A percentile compares a stretch with the other conserved stretches of the same genome.
These are phyloP conservation scores for Jatropha curcas DNA, from an alignment of 345 rosid species.

Conservation along the genomic window DNA sequence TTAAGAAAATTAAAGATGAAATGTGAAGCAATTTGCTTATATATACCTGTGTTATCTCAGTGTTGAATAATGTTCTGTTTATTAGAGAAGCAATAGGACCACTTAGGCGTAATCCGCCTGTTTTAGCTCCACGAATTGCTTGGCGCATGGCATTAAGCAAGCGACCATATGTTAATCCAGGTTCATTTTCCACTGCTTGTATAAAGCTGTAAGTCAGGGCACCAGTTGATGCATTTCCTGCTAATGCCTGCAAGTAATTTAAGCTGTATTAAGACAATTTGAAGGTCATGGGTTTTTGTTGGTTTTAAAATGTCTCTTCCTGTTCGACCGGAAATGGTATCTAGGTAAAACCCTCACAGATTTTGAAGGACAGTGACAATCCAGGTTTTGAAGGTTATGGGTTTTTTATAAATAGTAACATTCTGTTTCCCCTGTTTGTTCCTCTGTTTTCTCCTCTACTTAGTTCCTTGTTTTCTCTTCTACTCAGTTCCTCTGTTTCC, in stretches of 20 bases:
- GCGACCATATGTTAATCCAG: conserved; percentile 58
- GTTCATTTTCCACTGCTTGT: conserved; percentile 61
- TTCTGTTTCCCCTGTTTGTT: too few relatives aligned
- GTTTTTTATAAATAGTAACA: too few relatives aligned
- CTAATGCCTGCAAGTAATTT: conserved; percentile 50
- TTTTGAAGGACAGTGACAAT: too few relatives aligned
- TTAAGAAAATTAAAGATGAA: neutral
- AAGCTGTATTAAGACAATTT: neutral
- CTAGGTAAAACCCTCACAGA: too few relatives aligned
- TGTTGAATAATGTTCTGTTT: conserved; percentile 24
- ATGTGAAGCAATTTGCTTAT: neutral
- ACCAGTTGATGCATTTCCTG: conserved; percentile 53
- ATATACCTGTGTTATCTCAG: conserved; percentile 37
- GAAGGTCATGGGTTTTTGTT: neutral
- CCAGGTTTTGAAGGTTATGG: too few relatives aligned
- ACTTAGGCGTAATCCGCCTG: conserved; percentile 35
- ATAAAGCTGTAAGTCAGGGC: conserved; percentile 82
- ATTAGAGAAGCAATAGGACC: conserved; percentile 40
- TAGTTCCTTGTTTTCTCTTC: too few relatives aligned
- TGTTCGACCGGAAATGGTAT: too few relatives aligned
- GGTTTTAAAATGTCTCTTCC: too few relatives aligned
- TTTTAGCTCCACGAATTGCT: conserved; percentile 46
- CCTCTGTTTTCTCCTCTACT: too few relatives aligned
- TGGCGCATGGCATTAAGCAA: conserved; percentile 55
- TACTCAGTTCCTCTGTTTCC: too few relatives aligned